A percentile compares a stretch with the other conserved stretches of the same genome.
Evolutionary conservation across 2,329 filamentous ascomycete genomes (phyloP).

Genomic region (Neoarthrinium moseri): DNA sequence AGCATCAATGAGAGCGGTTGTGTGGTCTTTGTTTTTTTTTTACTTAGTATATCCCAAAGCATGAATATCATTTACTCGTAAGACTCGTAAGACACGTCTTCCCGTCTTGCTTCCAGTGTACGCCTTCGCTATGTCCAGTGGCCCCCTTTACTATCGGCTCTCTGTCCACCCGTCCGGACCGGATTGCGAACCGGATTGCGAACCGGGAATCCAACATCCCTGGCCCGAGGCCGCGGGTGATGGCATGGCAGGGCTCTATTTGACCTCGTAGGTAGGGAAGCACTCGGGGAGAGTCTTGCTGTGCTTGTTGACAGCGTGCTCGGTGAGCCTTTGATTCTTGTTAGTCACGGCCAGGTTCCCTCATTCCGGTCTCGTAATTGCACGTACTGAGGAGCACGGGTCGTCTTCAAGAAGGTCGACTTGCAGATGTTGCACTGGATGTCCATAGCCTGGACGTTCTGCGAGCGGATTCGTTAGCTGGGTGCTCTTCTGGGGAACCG

Average conservation of each 20-base stretch:
- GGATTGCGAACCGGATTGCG: neutral
- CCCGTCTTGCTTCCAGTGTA: neutral
- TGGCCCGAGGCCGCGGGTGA: no score
- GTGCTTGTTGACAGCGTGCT: constrained; percentile 77
- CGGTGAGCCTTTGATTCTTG: constrained; percentile 50
- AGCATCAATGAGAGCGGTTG: neutral
- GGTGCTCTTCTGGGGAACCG: no score
- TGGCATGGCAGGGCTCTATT: no score
- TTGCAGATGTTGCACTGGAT: constrained; percentile 78
- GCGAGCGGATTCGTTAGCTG: constrained; percentile 6
- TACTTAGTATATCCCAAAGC: neutral
- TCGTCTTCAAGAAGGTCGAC: constrained; percentile 76
- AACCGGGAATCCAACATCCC: no score
- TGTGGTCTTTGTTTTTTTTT: neutral
- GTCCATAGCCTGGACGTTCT: constrained; percentile 73
- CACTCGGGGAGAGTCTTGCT: constrained; percentile 69
- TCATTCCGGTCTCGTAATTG: neutral
- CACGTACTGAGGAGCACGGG: constrained; percentile 66
- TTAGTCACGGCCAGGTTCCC: neutral
- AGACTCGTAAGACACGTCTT: neutral
- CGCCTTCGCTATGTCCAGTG: constrained; percentile 1
- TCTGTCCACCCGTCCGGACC: neutral
- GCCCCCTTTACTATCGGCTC: neutral
- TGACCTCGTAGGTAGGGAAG: constrained; percentile 53
- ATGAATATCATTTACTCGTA: neutral